These are phyloP conservation scores for Diaporthe sp. DNA, from an alignment of 2,329 filamentous ascomycete genomes.

Conservation along the genomic window DNA sequence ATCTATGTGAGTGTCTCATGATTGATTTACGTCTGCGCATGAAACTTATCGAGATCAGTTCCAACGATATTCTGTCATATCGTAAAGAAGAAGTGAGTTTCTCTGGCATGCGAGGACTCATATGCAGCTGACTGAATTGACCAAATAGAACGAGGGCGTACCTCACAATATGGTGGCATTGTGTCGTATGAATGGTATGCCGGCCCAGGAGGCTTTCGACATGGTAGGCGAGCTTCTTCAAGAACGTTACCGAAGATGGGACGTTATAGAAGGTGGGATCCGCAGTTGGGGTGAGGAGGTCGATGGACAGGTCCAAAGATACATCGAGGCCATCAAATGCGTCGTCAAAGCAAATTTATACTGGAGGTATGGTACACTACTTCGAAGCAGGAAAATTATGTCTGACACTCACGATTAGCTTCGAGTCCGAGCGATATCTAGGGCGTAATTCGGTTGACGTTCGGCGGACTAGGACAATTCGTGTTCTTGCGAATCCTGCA, in stretches of 20 bases:
- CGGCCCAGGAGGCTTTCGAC: background rate
- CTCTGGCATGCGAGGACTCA: background rate
- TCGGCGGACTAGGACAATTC: background rate
- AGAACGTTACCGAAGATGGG: background rate
- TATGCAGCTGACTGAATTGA: background rate
- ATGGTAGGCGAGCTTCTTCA: background rate
- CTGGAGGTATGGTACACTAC: background rate
- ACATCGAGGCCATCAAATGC: conserved; percentile 1
- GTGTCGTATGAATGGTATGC: background rate
- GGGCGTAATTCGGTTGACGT: background rate
- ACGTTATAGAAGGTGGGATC: background rate
- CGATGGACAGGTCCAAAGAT: background rate
- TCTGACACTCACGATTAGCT: background rate
- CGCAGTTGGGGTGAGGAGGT: background rate
- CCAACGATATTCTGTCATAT: background rate
- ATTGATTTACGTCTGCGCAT: background rate
- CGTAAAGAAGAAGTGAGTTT: background rate
- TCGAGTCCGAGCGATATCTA: background rate
- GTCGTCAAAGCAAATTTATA: background rate
- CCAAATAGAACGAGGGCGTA: background rate
- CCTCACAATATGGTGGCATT: background rate
- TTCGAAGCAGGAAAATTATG: background rate
- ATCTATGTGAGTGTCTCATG: background rate
- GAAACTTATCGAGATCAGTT: background rate
- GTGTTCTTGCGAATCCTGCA: background rate